A percentile compares a stretch with the other conserved stretches of the same genome.
Evolutionary conservation across 2,329 filamentous ascomycete genomes (phyloP).

Genomic region (Pseudocercospora eumusae): DNA sequence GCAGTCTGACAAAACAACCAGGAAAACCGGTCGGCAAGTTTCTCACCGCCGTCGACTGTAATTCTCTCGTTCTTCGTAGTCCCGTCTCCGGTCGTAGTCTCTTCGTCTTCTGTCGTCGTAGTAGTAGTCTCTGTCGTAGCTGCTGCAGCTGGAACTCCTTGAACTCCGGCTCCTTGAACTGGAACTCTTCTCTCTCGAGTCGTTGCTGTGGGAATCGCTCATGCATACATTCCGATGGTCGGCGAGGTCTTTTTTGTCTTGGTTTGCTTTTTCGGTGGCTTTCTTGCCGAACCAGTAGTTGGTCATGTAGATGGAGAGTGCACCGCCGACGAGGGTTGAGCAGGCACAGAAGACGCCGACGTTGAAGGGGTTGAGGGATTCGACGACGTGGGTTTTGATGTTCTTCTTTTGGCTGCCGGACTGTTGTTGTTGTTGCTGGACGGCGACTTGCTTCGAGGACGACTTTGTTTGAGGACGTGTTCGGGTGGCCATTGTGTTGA

Average conservation of each 20-base stretch:
- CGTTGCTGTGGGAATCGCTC: neutral
- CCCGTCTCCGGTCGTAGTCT: neutral
- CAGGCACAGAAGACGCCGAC: constrained; percentile 10
- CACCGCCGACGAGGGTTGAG: constrained; percentile 8
- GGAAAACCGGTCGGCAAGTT: neutral
- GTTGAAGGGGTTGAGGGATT: constrained; percentile 1
- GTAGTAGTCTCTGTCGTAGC: constrained; percentile 6
- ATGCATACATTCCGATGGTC: neutral
- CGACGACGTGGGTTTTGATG: constrained; percentile 1
- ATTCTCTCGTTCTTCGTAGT: constrained; percentile 1
- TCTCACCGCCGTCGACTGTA: constrained; percentile 3
- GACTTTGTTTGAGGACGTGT: neutral
- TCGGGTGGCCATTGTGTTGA: constrained; percentile 8
- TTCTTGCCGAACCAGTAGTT: constrained; percentile 10
- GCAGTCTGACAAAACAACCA: too few relatives aligned
- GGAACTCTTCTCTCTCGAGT: constrained; percentile 2
- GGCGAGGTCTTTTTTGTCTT: constrained; percentile 7
- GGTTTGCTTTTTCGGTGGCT: constrained; percentile 1
- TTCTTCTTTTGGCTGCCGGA: neutral
- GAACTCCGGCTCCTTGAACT: neutral
- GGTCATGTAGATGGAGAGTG: constrained; percentile 9
- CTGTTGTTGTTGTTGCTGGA: neutral
- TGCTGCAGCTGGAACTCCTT: neutral
- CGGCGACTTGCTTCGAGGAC: constrained; percentile 4
- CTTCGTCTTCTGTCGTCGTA: neutral